These are phyloP conservation scores for Botrytis fabae DNA, from an alignment of 2,329 filamentous ascomycete species.

Conservation along the genomic window DNA sequence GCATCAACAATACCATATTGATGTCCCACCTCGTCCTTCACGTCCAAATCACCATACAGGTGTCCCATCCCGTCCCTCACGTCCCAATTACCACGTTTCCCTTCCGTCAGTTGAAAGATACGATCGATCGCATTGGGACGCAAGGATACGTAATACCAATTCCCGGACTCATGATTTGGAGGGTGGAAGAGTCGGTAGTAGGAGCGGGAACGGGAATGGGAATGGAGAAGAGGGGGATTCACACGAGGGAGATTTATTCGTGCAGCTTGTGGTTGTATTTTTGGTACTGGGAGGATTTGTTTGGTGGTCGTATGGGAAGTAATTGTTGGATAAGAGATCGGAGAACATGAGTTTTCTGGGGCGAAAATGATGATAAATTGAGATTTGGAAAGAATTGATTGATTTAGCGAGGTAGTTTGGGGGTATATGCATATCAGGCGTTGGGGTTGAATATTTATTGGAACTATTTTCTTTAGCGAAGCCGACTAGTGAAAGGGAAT, in stretches of 20 bases:
- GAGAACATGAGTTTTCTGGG: too few relatives aligned
- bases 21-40: background rate
- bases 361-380: background rate
- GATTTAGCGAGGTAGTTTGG: background rate
- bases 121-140: constrained; percentile 10
- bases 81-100: background rate
- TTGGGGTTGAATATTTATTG: background rate
- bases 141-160: background rate
- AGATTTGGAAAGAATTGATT: background rate
- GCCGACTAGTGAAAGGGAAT: background rate
- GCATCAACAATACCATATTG: background rate
- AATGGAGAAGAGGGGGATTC: background rate
- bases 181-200: background rate
- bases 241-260: background rate
- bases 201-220: background rate
- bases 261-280: background rate
- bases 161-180: background rate
- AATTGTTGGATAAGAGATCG: too few relatives aligned
- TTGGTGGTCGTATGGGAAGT: constrained; percentile 1
- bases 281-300: background rate
- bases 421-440: background rate
- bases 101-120: constrained; percentile 1
- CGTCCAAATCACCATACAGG: background rate
- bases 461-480: background rate
- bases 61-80: background rate